A percentile compares a stretch with the other conserved stretches of the same genome.
Evolutionary conservation across 345 rosid genomes (phyloP).

Genomic region (Erysimum cheiranthoides): DNA sequence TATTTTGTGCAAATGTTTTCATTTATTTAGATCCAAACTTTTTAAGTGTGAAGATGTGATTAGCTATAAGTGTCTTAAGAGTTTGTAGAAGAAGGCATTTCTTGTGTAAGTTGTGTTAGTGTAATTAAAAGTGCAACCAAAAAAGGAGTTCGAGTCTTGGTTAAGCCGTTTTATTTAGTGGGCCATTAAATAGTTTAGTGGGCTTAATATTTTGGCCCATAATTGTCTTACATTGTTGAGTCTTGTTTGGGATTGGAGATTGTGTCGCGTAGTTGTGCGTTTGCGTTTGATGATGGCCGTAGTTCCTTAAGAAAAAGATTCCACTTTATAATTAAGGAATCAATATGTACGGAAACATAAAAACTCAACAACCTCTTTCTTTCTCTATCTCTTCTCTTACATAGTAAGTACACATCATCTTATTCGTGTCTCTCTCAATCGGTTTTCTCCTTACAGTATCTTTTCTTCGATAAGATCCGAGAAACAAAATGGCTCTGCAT

Average conservation of each 20-base stretch:
- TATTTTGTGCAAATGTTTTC: background rate
- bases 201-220: constrained; percentile 12
- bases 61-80: background rate
- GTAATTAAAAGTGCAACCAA: background rate
- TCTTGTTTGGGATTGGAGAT: background rate
- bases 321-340: constrained; percentile 15
- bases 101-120: background rate
- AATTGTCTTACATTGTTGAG: background rate
- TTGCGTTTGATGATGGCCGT: constrained; percentile 4
- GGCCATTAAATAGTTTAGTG: background rate
- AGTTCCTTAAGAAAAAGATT: background rate
- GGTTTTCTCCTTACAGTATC: background rate
- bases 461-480: background rate
- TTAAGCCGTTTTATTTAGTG: background rate
- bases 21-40: background rate
- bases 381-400: background rate
- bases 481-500: constrained; percentile 35
- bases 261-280: background rate
- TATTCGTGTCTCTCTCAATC: constrained; percentile 17
- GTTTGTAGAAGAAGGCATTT: background rate
- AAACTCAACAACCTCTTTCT: background rate
- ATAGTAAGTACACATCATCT: background rate
- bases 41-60: background rate
- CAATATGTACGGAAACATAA: background rate
- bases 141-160: background rate